Evolutionary conservation across 2,329 filamentous ascomycete species (phyloP).

Genomic region (Colletotrichum trifolii): DNA sequence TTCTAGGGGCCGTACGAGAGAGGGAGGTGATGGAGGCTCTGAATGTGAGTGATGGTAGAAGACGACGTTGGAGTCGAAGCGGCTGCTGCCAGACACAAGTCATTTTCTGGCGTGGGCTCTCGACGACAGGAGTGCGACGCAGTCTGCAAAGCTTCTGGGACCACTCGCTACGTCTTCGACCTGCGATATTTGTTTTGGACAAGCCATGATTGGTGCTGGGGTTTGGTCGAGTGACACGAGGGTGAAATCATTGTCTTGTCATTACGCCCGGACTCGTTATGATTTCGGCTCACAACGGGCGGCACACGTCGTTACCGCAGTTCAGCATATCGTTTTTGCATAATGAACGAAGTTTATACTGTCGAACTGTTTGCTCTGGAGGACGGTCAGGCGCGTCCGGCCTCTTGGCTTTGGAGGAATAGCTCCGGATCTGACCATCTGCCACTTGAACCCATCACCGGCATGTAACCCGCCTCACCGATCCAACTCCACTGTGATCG

Average conservation of each 20-base stretch:
- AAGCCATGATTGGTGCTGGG: not conserved
- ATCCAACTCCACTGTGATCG: too few species aligned
- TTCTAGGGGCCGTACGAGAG: not conserved
- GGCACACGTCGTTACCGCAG: too few species aligned
- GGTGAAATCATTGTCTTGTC: not conserved
- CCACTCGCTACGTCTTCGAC: not conserved
- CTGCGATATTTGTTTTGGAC: not conserved
- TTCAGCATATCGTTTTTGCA: not conserved
- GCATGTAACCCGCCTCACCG: too few species aligned
- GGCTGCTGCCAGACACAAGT: not conserved
- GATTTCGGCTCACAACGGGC: not conserved
- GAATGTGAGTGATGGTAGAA: not conserved
- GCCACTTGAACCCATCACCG: too few species aligned
- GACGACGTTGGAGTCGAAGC: not conserved
- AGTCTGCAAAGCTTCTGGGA: not conserved
- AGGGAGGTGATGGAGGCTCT: not conserved
- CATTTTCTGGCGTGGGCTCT: not conserved
- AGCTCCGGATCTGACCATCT: not conserved
- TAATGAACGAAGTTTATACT: not conserved
- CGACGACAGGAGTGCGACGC: too few species aligned
- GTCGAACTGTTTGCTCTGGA: not conserved
- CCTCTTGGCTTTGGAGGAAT: not conserved
- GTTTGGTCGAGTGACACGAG: not conserved
- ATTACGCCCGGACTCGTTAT: not conserved
- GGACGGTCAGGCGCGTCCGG: not conserved